phyloP scores from a whole-genome alignment of 495 filamentous ascomycete species.

The Podospora pseudoanserina region DNA sequence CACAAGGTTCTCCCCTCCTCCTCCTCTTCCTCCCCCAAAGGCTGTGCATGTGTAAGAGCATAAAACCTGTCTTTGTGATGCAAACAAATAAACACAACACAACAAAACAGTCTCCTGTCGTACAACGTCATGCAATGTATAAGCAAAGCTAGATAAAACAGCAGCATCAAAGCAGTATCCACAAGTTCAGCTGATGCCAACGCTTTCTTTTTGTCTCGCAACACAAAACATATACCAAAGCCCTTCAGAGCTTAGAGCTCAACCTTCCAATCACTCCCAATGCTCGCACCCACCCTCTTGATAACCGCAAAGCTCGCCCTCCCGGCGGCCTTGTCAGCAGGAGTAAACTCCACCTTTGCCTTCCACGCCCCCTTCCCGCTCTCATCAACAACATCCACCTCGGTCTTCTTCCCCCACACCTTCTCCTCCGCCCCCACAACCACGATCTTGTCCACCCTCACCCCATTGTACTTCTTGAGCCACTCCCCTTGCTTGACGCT shows the following conservation, averaged over 20 bases:
- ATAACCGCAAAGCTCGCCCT: constrained; percentile 78
- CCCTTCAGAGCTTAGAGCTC: constrained; percentile 35
- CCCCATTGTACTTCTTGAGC: constrained; percentile 68
- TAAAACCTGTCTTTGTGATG: neutral
- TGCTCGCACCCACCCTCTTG: constrained; percentile 67
- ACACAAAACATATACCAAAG: neutral
- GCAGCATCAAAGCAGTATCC: neutral
- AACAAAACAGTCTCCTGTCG: neutral
- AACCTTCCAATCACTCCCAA: constrained; percentile 81
- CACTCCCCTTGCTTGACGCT: constrained; percentile 67
- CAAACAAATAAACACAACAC: neutral
- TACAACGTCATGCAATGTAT: neutral
- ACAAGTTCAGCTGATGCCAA: neutral
- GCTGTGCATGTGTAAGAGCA: neutral
- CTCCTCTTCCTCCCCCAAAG: neutral
- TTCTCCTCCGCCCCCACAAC: constrained; percentile 67
- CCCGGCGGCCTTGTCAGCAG: constrained; percentile 44
- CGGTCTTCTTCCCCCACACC: constrained; percentile 64
- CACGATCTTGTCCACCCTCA: constrained; percentile 77
- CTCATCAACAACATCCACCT: constrained; percentile 63
- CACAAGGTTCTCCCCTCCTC: too few relatives aligned
- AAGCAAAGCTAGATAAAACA: neutral
- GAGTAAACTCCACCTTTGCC: constrained; percentile 58
- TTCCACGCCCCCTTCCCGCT: constrained; percentile 63
- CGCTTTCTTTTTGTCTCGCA: neutral